Evolutionary conservation across 805 yeast genomes (phyloP).

Genomic region (Brettanomyces naardenensis): DNA sequence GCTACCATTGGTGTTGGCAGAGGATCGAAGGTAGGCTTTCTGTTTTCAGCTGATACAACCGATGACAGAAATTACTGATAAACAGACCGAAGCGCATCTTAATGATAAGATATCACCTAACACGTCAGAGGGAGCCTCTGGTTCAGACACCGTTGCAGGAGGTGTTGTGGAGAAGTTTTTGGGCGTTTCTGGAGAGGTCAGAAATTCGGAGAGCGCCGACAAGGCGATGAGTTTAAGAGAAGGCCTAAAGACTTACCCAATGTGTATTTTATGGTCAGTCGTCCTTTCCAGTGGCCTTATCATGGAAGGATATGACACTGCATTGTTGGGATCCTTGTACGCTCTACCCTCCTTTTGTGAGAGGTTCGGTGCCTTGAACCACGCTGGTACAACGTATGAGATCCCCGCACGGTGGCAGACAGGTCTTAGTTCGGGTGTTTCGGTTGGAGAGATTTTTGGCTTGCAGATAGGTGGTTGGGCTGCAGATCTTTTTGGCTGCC

Average conservation of each 20-base stretch:
- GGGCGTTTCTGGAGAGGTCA: conserved; percentile 1
- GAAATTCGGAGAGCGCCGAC: neutral
- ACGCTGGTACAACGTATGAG: neutral
- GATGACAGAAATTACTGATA: neutral
- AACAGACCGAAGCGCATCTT: neutral
- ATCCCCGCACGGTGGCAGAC: neutral
- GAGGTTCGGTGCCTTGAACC: neutral
- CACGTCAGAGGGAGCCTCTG: neutral
- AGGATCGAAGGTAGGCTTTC: neutral
- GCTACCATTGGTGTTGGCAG: neutral
- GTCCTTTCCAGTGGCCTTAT: neutral
- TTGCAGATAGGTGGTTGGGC: neutral
- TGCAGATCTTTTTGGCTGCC: neutral
- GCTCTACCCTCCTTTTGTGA: neutral
- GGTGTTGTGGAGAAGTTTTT: neutral
- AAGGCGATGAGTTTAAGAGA: neutral
- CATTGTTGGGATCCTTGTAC: neutral
- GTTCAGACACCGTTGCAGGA: neutral
- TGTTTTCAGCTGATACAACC: neutral
- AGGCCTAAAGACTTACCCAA: neutral
- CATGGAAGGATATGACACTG: conserved; percentile 2
- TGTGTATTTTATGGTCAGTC: neutral
- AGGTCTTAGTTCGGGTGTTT: neutral
- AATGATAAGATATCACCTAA: neutral
- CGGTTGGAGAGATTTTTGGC: neutral